Evolutionary conservation across 805 yeast species (phyloP).

Genomic region (Ogataea pini): DNA sequence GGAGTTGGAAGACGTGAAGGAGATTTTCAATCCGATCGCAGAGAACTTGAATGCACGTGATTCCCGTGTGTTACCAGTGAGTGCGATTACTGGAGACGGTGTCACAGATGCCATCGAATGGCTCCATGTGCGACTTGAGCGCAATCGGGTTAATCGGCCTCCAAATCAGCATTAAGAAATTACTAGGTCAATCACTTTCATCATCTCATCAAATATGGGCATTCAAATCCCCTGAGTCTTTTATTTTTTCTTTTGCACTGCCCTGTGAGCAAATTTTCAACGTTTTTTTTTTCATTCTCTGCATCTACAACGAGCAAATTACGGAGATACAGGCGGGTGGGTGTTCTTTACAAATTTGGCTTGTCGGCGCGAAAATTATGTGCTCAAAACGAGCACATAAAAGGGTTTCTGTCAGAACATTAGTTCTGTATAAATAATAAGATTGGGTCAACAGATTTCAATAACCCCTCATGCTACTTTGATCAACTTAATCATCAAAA

Average conservation of each 20-base stretch:
- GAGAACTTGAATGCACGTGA: constrained; percentile 88
- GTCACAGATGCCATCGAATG: constrained; percentile 86
- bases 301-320: constrained; percentile 7
- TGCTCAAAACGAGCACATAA: constrained; percentile 2
- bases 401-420: neutral
- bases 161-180: constrained; percentile 43
- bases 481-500: neutral
- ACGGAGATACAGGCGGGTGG: constrained; percentile 7
- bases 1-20: constrained; percentile 78
- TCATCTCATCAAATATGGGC: neutral
- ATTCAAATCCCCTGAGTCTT: neutral
- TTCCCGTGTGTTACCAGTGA: constrained; percentile 83
- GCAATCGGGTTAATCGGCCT: constrained; percentile 62
- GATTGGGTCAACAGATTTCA: neutral
- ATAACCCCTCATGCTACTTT: no score
- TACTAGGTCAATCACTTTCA: neutral
- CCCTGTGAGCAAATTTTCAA: constrained; percentile 8
- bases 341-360: neutral
- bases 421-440: neutral
- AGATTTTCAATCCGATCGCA: constrained; percentile 80
- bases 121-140: constrained; percentile 70
- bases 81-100: constrained; percentile 84
- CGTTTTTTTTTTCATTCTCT: neutral
- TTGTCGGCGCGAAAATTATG: neutral
- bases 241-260: neutral